A percentile compares a stretch with the other conserved stretches of the same genome.
Conservation (phyloP, 257 asterid species). For the Solanum sejunctum region DNA sequence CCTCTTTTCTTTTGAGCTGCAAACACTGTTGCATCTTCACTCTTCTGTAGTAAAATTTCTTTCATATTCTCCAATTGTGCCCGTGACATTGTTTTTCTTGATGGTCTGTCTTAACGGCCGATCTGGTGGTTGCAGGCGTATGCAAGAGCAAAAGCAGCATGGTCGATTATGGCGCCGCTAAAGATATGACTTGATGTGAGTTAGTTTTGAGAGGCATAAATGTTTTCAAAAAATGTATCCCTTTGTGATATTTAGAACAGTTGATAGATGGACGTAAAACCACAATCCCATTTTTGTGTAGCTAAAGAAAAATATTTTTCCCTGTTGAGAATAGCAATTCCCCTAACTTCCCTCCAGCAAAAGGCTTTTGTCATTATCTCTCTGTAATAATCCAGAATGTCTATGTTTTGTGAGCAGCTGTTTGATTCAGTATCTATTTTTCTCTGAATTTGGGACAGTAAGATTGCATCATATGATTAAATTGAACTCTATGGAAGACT, state of each 20-base stretch:
- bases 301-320: not conserved
- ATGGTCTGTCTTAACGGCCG: not conserved
- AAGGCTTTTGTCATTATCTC: not conserved
- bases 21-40: not conserved
- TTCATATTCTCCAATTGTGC: not conserved
- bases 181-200: not conserved
- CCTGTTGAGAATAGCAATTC: not conserved
- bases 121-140: conserved; percentile 37
- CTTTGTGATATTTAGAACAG: not conserved
- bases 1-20: not conserved
- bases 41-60: not conserved
- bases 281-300: not conserved
- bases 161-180: conserved; percentile 50
- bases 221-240: not conserved
- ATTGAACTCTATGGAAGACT: not conserved
- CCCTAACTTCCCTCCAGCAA: not conserved
- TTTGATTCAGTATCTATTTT: not conserved
- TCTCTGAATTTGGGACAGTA: not conserved
- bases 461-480: not conserved
- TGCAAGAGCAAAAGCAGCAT: conserved; percentile 65
- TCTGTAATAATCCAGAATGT: not conserved
- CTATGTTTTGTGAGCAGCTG: not conserved
- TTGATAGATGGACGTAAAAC: not conserved
- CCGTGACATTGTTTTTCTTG: not conserved
- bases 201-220: not conserved